Base-by-base conservation (phyloP, 2,329 filamentous ascomycete genomes). In the Xenosphaeropsis pyriputrescens region DNA sequence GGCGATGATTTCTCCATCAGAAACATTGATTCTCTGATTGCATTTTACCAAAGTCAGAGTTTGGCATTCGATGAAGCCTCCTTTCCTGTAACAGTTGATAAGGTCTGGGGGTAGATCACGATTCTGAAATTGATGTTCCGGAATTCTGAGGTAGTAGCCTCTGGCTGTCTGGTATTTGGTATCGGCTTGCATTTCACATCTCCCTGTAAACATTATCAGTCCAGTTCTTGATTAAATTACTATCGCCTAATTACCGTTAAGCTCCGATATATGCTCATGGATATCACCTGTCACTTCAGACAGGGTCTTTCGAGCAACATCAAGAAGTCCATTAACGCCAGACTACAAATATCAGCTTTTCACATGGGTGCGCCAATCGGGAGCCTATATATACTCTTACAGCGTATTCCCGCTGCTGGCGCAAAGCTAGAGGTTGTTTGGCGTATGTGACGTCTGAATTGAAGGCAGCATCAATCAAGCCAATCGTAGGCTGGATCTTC, bases 351-450 rank as follows among this genome's bases (percentile, higher is more conserved):
- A 34, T 46, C 47, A 43, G 56, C 22, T 53, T 47, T 35, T 32
- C 5, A 7, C 13, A 8, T 19, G 15, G 26, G 15, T 32, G 2
- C 30, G 4, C 17, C 12, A 29, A 4, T 18, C 12, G 6, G 18
- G 14, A 18, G 2, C 5, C 31, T n/a, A 7, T 39, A 30, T 47
- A 40, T 50, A 77, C 75, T 61, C 81, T 91, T 22, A 96, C 79
- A 16, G 89, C 89, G 60, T 93, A 95, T 1, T 81, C 84, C 44
- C 89, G 70, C 53, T 96, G 89, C 43, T 95, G 93, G 12, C 88
- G 73, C 40, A 94, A 65, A 43, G 95, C 89, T 4, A 96, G 66
- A 0, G 91, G 80, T 16, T 79, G 75, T 34, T 70, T 83, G 41
- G 84, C 80, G 47, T 82, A 93, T 0, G 68, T 72, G 0, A 86